These are phyloP conservation scores for Echites panduratus DNA, from an alignment of 257 asterid genomes.

Conservation along the genomic window DNA sequence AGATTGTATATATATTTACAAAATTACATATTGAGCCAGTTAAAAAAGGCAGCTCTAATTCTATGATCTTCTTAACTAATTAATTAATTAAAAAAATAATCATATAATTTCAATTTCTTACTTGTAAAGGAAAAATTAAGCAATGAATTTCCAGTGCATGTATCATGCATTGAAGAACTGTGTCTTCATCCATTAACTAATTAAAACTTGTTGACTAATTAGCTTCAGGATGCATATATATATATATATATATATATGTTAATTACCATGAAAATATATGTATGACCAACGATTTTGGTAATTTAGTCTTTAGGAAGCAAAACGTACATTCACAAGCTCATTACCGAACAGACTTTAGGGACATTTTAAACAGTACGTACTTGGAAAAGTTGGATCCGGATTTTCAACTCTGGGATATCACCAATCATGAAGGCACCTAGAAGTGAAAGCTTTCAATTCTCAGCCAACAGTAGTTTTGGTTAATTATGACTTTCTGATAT, in stretches of 20 bases:
- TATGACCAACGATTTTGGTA: not conserved
- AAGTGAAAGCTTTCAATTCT: conserved; percentile 8
- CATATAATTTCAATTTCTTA: not conserved
- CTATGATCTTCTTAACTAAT: too few species aligned
- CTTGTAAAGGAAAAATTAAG: not conserved
- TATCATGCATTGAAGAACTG: too few species aligned
- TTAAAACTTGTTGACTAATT: not conserved
- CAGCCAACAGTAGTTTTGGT: conserved; percentile 4
- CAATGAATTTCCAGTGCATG: not conserved
- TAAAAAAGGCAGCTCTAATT: not conserved
- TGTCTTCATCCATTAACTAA: not conserved
- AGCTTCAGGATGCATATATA: not conserved
- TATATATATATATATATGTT: too few species aligned
- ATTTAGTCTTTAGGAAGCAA: not conserved
- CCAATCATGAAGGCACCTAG: not conserved
- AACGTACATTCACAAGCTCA: not conserved
- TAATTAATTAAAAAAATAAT: too few species aligned
- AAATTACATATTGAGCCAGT: not conserved
- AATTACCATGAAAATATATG: too few species aligned
- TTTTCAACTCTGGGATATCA: not conserved
- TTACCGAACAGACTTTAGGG: not conserved
- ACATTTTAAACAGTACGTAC: not conserved
- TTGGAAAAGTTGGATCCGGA: not conserved
- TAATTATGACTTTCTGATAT: not conserved
- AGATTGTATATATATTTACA: not conserved